Base-by-base conservation (phyloP, 1,284 basidiomycete species). In the Malassezia dermatis region DNA sequence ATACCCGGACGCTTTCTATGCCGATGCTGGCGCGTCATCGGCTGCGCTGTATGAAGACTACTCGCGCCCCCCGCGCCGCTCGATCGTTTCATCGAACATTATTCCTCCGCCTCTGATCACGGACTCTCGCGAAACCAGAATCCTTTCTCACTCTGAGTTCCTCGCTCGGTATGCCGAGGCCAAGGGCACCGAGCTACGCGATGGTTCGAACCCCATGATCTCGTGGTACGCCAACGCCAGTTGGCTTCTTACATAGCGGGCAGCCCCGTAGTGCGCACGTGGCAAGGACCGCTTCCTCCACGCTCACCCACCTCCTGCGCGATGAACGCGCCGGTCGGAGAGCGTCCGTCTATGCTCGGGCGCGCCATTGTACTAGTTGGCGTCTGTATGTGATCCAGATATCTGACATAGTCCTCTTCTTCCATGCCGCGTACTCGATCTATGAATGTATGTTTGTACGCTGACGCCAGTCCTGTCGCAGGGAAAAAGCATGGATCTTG, bases 191-290 rank as follows among this genome's bases (percentile, higher is more conserved):
- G 77, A 78, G 46, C 75, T 88, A 37, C 76, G 77, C 58, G 90
- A 82, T 66, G 87, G 89, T 41, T 85, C 87, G 73, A 93, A 93
- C 72, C 89, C 89, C 1, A 79, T 93, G 79, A 66, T 90, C 53
- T 83, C 86, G 62, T 87, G 83, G 73, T 93, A 93, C 72, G 82
- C 85, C 72, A 93, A 93, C 77, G 88, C 89, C 60, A 88, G 88
- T 71, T 72, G 69, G 66, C 65, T 72, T 56, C 53, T 74, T 17
- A 65, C 70, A 12, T 71, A 59, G 48, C 28, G 13, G 45, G 10
- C 8, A 37, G 26, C 12, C 13, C 31, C 15, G n/a, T 28, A 24
- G 15, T 21, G 32, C 39, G 37, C 17, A 19, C 47, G n/a, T 48
- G 32, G 34, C 34, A 47, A 23, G 31, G 19, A 8, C 19, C 37